A percentile compares a stretch with the other conserved stretches of the same genome.
Conservation (phyloP, 768 basidiomycete species). For the Boletus rubropictus region DNA sequence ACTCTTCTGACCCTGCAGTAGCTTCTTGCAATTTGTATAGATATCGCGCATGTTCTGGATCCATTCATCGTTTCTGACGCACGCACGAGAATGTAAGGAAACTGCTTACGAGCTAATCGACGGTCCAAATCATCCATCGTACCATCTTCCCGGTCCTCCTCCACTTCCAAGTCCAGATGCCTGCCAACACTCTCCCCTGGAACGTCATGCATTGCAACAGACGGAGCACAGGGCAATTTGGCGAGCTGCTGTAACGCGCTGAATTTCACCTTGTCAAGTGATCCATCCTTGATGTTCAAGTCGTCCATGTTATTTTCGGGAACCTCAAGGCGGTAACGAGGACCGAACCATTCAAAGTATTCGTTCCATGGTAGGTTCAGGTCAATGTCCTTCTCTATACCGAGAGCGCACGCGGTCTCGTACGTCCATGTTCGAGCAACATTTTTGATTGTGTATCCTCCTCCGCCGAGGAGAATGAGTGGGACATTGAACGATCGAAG, state of each 20-base stretch:
- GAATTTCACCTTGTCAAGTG: conserved; percentile 75
- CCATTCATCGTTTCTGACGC: neutral
- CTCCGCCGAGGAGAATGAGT: conserved; percentile 87
- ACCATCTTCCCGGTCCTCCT: conserved; percentile 36
- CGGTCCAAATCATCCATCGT: conserved; percentile 60
- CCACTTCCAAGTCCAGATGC: conserved; percentile 53
- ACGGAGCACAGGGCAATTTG: conserved; percentile 68
- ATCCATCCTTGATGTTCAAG: conserved; percentile 73
- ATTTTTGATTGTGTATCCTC: conserved; percentile 96
- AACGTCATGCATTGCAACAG: conserved; percentile 79
- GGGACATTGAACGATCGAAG: conserved; percentile 79
- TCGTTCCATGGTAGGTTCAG: conserved; percentile 78
- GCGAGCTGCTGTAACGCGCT: conserved; percentile 50
- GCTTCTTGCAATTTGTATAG: conserved; percentile 55
- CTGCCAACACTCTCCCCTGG: conserved; percentile 62
- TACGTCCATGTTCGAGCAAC: conserved; percentile 93
- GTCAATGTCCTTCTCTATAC: conserved; percentile 72
- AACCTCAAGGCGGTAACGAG: conserved; percentile 89
- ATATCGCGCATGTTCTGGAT: conserved; percentile 58
- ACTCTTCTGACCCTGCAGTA: conserved; percentile 42
- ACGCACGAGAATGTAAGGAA: neutral
- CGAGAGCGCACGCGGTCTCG: conserved; percentile 94
- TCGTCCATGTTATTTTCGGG: conserved; percentile 93
- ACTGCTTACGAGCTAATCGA: conserved; percentile 62
- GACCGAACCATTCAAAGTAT: conserved; percentile 98